Percentiles rank a stretch among this genome's conserved stretches.
phyloP scores from a whole-genome alignment of 331 rosid species.

The Quercus tomentella region DNA sequence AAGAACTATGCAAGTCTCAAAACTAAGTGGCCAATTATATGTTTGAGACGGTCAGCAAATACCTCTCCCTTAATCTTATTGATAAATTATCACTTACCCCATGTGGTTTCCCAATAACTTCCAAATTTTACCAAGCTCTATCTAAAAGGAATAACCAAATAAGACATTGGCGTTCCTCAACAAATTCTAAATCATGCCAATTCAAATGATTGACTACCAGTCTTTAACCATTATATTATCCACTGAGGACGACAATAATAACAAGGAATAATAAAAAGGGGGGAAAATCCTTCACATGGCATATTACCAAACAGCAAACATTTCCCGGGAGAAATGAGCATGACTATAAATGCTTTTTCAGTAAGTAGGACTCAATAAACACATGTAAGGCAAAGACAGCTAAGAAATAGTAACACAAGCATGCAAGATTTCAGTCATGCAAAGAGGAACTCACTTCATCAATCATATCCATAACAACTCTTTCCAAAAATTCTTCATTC shows the following conservation, averaged over 20 bases:
- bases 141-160: neutral
- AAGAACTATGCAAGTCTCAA: too few species aligned
- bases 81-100: too few species aligned
- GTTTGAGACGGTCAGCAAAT: too few species aligned
- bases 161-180: neutral
- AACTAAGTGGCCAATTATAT: too few species aligned
- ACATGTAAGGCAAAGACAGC: neutral
- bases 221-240: neutral
- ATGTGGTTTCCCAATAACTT: neutral
- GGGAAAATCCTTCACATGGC: neutral
- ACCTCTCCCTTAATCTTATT: too few species aligned
- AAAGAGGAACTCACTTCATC: conserved; percentile 68
- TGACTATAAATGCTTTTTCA: neutral
- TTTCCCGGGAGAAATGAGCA: neutral
- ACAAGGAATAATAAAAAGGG: neutral
- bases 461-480: conserved; percentile 66
- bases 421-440: neutral
- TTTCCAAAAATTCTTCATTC: conserved; percentile 59
- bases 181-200: neutral
- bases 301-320: neutral
- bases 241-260: neutral
- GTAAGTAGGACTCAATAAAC: neutral
- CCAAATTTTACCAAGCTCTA: neutral
- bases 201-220: neutral
- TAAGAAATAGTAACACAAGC: neutral